A percentile compares a stretch with the other conserved stretches of the same genome.
Conservation (phyloP, 352 stramenopile species). For the Peronospora farinosa region DNA sequence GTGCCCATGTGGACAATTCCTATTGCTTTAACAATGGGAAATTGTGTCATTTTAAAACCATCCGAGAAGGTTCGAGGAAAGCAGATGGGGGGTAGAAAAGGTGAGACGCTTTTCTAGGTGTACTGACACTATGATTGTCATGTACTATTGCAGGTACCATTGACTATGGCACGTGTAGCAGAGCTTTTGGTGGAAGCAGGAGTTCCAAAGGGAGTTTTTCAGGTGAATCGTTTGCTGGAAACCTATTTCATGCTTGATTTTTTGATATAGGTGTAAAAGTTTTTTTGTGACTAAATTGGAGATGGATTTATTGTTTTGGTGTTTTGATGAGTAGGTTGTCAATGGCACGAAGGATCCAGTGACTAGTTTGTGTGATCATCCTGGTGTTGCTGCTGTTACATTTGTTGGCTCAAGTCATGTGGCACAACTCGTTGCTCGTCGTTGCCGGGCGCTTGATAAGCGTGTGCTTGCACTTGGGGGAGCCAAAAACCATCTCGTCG, state of each 20-base stretch:
- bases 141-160: constrained; percentile 46
- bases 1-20: constrained; percentile 97
- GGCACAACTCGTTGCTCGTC: constrained; percentile 88
- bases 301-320: background rate
- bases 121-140: no score
- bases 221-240: constrained; percentile 27
- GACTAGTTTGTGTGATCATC: constrained; percentile 90
- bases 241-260: background rate
- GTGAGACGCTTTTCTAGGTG: no score
- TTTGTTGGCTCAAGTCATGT: constrained; percentile 94
- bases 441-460: constrained; percentile 89
- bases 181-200: constrained; percentile 88
- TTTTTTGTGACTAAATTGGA: background rate
- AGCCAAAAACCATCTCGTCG: constrained; percentile 97
- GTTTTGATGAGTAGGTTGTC: constrained; percentile 68
- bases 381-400: constrained; percentile 82
- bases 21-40: constrained; percentile 94
- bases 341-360: constrained; percentile 89
- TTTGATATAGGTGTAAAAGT: background rate
- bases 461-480: constrained; percentile 92
- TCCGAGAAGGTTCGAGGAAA: constrained; percentile 87
- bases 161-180: constrained; percentile 89
- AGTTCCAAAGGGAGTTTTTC: constrained; percentile 92
- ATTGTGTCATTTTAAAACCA: constrained; percentile 96
- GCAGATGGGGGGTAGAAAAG: no score